Conservation (phyloP, 345 rosid species). For the Passiflora organensis region DNA sequence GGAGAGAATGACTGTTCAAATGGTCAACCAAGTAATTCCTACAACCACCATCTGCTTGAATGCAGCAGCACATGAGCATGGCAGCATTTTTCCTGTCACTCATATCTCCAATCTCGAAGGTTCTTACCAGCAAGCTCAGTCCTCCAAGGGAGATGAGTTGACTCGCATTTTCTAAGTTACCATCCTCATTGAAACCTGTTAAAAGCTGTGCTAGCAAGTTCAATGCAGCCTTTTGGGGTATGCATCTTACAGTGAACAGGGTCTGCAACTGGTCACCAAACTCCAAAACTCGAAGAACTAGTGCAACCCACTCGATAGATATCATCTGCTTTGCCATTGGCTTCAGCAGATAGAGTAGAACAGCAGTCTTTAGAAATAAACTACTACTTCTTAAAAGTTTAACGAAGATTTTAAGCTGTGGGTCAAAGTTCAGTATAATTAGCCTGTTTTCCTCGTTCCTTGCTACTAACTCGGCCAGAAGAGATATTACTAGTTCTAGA, state of each 20-base stretch:
- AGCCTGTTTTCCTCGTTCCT: constrained; percentile 30
- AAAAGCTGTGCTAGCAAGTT: constrained; percentile 52
- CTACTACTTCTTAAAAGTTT: constrained; percentile 47
- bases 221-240: constrained; percentile 49
- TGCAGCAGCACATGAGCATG: constrained; percentile 36
- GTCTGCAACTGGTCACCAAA: constrained; percentile 56
- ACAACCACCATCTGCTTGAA: constrained; percentile 42
- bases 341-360: constrained; percentile 48
- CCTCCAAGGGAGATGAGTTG: constrained; percentile 53
- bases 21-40: constrained; percentile 47
- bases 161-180: constrained; percentile 52
- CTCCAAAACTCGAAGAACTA: constrained; percentile 54
- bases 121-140: constrained; percentile 31
- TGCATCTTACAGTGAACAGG: constrained; percentile 44
- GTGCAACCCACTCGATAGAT: constrained; percentile 50
- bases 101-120: constrained; percentile 28
- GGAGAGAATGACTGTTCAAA: constrained; percentile 39
- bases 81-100: constrained; percentile 37
- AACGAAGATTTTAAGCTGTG: constrained; percentile 48
- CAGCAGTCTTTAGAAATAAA: constrained; percentile 53
- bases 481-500: constrained; percentile 46
- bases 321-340: constrained; percentile 65
- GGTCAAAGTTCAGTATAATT: constrained; percentile 42
- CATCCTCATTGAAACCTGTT: constrained; percentile 55
- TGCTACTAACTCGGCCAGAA: constrained; percentile 40